Evolutionary conservation across 768 basidiomycete genomes (phyloP), one percentile per base, ranked within the genome.

Genomic region (Suillus ampliporus): DNA sequence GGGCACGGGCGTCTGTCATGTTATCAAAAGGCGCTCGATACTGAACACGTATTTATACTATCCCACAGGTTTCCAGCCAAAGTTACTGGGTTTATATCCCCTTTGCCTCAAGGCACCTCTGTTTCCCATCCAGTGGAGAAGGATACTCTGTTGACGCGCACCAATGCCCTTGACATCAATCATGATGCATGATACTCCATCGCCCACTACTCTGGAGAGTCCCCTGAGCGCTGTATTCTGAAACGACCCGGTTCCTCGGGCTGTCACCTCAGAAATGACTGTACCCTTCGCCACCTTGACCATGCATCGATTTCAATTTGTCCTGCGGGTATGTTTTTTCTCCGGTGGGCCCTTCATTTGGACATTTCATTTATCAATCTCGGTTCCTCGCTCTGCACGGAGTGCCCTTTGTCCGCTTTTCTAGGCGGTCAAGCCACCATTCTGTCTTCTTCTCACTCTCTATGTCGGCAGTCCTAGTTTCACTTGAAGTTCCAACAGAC

Each of bases 81-180:
- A 38, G 17, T 10, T 19, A 40, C 37, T 40, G 23, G 17, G 17
- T 56, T 56, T 37, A 57, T 28, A 34, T 57, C 6, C n/a, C 2
- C 14, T 57, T 59, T 21, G 8, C 51, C 58, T 59, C 17, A 21
- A 59, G 51, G 58, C 58, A 34, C 13, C 58, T 57, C 19, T 34
- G 14, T 23, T 21, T 34, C 7, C 17, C 23, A 56, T 26, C 26
- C 54, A 40, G 38, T 13, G 3, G 17, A 19, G 10, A 41, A 13
- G 6, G 38, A 54, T 40, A 28, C 23, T 37, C 23, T n/a, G 21
- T 14, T 41, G 38, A 38, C 38, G 38, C 53, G 35, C 15, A 54
- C 15, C 21, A 37, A 21, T 23, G 4, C 54, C 23, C 54, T 56
- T 56, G 54, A 40, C 17, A 41, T 40, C 38, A 51, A n/a, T 19